Conservation (phyloP, 495 filamentous ascomycete genomes). For the Cryomyces antarcticus region DNA sequence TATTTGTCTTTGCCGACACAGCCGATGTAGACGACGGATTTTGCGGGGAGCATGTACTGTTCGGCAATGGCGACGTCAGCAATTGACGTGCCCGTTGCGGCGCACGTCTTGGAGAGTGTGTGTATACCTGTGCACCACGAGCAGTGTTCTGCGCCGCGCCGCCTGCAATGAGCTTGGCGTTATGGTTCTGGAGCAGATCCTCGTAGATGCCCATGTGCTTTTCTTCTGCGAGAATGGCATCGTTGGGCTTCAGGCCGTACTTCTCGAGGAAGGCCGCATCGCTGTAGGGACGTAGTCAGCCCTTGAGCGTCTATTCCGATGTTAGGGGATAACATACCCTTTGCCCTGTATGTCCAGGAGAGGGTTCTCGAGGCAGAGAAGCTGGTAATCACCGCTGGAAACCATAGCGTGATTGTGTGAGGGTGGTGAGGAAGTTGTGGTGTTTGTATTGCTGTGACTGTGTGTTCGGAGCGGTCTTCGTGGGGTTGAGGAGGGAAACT, state of each 20-base stretch:
- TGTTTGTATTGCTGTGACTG: too few species aligned
- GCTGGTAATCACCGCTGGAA: conserved; percentile 50
- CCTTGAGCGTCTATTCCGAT: conserved; percentile 6
- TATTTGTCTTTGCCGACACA: conserved; percentile 85
- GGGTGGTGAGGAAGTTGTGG: too few species aligned
- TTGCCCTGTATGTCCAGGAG: conserved; percentile 88
- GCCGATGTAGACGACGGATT: conserved; percentile 81
- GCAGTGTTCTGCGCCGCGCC: conserved; percentile 97
- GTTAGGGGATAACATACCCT: conserved; percentile 25
- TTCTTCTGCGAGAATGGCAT: conserved; percentile 87
- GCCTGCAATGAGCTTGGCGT: conserved; percentile 86
- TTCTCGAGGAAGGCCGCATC: conserved; percentile 66
- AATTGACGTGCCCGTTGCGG: neutral
- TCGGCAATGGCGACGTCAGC: neutral
- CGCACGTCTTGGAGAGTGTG: neutral
- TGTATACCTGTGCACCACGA: conserved; percentile 58
- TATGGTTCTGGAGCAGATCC: conserved; percentile 66
- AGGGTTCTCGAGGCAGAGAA: conserved; percentile 89
- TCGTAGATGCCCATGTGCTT: conserved; percentile 81
- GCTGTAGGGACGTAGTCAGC: conserved; percentile 16
- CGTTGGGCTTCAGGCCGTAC: conserved; percentile 85
- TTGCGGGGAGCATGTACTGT: conserved; percentile 73
- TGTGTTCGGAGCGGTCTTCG: too few species aligned
- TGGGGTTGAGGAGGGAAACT: too few species aligned
- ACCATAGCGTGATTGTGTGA: conserved; percentile 30